Evolutionary conservation across 2,329 filamentous ascomycete genomes (phyloP), one percentile per base, ranked within the genome.

Genomic region (Claviceps pazoutovae): DNA sequence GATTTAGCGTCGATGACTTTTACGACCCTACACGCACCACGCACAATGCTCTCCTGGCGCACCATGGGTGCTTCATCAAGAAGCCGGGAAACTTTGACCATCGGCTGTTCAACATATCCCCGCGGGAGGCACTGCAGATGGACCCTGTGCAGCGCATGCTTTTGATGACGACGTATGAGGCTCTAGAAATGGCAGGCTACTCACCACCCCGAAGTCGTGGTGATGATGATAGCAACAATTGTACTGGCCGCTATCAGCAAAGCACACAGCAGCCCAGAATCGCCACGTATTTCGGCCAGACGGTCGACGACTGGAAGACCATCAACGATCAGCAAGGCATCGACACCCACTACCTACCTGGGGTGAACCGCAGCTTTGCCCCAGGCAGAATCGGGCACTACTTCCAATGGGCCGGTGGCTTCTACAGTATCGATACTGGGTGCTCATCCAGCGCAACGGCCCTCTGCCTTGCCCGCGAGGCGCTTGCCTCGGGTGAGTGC

Each of bases 21-120:
- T 26, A 44, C 14, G 43, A 45, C 3, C 43, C 13, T 1, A 30
- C 43, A 8, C 23, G 43, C 21, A 23, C 21, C 17, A 45, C 43
- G 21, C 43, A 45, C 7, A 23, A 43, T 7, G 41, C 41, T 23
- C 41, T 43, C 11, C 13, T 45, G 14, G 21, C 23, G 3, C 43
- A 23, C 4, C 43, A 79, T 55, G 85, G 85, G 7, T 86, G 83
- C 66, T 89, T 68, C 56, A 66, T 88, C 51, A 77, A 87, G 38
- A 74, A 86, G 49, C 84, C 85, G 0, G 84, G 83, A 46, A 70
- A 83, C 11, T 90, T 91, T 57, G 86, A 91, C 60, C 78, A 84
- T 1, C 73, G 78, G 0, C 89, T 91, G 71, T 91, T 91, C 74
- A 87, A 87, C 64, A 89, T 91, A 75, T 89, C 84, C 38, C 85